Base-by-base conservation (phyloP, 2,329 filamentous ascomycete genomes). In the Xylaria sp. region DNA sequence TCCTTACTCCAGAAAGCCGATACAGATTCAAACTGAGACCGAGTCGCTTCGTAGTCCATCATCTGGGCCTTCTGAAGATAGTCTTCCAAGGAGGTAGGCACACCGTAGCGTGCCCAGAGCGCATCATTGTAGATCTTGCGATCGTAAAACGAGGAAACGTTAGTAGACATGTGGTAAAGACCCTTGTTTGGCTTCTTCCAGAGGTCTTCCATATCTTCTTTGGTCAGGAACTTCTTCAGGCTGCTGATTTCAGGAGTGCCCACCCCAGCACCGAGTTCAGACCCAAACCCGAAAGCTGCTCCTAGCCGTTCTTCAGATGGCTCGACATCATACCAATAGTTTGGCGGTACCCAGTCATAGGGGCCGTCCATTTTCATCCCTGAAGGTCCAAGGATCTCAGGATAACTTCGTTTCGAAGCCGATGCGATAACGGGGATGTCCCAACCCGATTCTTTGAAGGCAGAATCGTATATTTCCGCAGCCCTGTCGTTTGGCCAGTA, bases 331-430 rank as follows among this genome's bases (percentile, higher is more conserved):
- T 83, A 88, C 86, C 86, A 89, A 73, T 89, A 89, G 65, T 84
- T 87, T 0, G 87, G 87, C 0, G 87, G 84, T 0, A 87, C 84
- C 85, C 86, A 89, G 69, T 89, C 87, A 66, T 89, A 89, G 0
- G 87, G 87, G 0, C 87, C 87, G 0, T 84, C 80, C 87, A 89
- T 89, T 69, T 88, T 89, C 82, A 89, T 83, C 0, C 87, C 87
- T 0, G 83, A 82, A 0, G 83, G 82, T 0, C 83, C 84, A 0
- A 89, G 76, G 1, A 77, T 71, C 8, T 78, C 65, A 0, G 86
- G 82, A 57, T 78, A 85, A 1, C 86, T 84, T 9, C 81, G 78
- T 68, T 84, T 83, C 1, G 81, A 80, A 0, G 86, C 87, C 0
- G 86, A 86, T 0, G 84, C 78, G 40, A 89, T 78, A 40, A 89